phyloP scores from a whole-genome alignment of 2,329 filamentous ascomycete genomes.

The Lecanosticta acicola region DNA sequence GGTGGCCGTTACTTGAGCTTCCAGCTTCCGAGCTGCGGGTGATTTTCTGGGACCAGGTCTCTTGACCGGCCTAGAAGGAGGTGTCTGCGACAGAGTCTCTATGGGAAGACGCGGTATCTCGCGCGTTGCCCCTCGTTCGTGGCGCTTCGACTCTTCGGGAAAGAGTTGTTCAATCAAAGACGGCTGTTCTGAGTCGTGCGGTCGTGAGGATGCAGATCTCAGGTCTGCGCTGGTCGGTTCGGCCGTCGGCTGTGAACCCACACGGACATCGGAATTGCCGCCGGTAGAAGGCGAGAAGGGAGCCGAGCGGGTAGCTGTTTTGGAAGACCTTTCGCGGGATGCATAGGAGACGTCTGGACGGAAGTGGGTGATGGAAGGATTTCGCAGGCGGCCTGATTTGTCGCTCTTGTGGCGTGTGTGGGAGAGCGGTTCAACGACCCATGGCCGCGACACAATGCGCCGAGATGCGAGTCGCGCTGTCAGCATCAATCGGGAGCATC shows the following conservation, averaged over 20 bases:
- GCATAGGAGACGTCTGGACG: no score
- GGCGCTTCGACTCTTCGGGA: conserved; percentile 44
- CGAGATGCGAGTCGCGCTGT: conserved; percentile 13
- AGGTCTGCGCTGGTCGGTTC: no score
- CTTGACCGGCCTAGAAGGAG: neutral
- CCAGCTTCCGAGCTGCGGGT: conserved; percentile 16
- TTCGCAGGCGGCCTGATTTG: no score
- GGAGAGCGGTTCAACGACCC: conserved; percentile 1
- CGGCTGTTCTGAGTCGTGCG: no score
- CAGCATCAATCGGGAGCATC: conserved; percentile 22
- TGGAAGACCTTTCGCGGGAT: no score
- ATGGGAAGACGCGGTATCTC: conserved; percentile 33
- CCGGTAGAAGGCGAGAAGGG: no score
- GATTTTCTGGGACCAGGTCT: conserved; percentile 17
- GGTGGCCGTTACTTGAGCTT: conserved; percentile 2
- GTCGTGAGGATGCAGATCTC: no score
- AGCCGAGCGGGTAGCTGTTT: no score
- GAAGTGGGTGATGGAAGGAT: no score
- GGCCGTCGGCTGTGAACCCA: no score
- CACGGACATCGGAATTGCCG: no score
- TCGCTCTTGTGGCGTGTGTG: no score
- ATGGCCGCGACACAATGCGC: conserved; percentile 15
- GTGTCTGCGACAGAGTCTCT: neutral
- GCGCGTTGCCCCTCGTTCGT: conserved; percentile 20
- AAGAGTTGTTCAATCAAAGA: conserved; percentile 50